Evolutionary conservation across 495 filamentous ascomycete species (phyloP).

Genomic region (Penicillium nucicola): DNA sequence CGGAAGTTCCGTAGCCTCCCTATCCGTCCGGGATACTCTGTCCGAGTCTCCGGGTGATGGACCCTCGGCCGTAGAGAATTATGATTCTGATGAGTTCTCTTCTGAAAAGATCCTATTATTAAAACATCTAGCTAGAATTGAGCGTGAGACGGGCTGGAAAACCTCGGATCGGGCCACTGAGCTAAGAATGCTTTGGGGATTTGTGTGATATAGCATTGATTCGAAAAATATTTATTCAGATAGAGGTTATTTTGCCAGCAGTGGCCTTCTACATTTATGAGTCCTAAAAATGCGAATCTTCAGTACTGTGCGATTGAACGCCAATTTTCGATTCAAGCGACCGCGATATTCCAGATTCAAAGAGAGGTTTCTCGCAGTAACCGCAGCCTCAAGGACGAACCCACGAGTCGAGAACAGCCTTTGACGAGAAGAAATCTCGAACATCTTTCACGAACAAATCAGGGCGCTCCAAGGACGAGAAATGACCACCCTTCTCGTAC

Average conservation of each 20-base stretch:
- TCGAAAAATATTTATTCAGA: too few species aligned
- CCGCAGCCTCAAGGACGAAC: not conserved
- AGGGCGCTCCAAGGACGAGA: slow-evolving; percentile 36
- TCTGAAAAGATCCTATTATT: slow-evolving; percentile 15
- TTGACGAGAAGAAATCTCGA: slow-evolving; percentile 18
- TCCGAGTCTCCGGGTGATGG: not conserved
- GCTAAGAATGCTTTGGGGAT: slow-evolving; percentile 13
- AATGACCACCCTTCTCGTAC: slow-evolving; percentile 38
- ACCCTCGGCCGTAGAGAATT: not conserved
- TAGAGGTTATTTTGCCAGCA: too few species aligned
- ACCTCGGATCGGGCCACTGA: slow-evolving; percentile 13
- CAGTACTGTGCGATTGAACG: too few species aligned
- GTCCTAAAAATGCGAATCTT: too few species aligned
- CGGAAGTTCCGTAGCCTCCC: not conserved
- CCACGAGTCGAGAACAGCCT: slow-evolving; percentile 6
- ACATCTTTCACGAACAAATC: slow-evolving; percentile 32
- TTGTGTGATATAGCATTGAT: not conserved
- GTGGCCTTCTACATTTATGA: too few species aligned
- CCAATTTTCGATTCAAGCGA: too few species aligned
- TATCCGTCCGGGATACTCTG: not conserved
- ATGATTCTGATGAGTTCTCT: slow-evolving; percentile 1
- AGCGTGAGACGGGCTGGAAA: slow-evolving; percentile 17
- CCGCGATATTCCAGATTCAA: too few species aligned
- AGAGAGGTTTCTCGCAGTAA: too few species aligned
- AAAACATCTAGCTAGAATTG: slow-evolving; percentile 14